Evolutionary conservation across 108 stramenopile genomes (phyloP), one percentile per base, ranked within the genome.

Genomic region (Phaeodactylum tricornutum): DNA sequence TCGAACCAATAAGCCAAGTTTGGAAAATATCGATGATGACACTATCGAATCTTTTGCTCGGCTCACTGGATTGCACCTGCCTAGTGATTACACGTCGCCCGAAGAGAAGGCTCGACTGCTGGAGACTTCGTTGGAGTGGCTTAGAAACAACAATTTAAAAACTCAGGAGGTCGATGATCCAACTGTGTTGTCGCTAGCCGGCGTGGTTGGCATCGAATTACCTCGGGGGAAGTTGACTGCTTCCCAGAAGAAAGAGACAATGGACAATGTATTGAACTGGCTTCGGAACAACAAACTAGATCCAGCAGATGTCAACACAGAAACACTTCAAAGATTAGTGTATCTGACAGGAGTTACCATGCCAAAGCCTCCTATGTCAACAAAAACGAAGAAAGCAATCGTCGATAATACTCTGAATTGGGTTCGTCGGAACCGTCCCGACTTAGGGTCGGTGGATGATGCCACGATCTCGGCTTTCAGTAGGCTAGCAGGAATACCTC

Each of bases 201-300:
- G 24, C 19, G 1, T 55, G 24, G 9, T 55, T 25, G 53, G 53
- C 25, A 43, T 55, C n/a, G 53, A 55, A 2, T 14, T 43, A 4
- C 40, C 40, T 19, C 4, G 41, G 38, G 6, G 39, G 26, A 43
- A 17, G 19, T 16, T 29, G 29, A 15, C 21, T 12, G n/a, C 27
- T 7, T 4, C 20, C 1, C 24, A 30, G 20, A 34, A 50, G 49
- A 48, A 48, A 39, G 57, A 61, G 24, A 23, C 53, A 23, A 19
- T 39, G 2, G 53, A 55, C 15, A 29, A 55, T n/a, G 28, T 53
- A 6, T 28, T 52, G 43, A 56, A 64, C 53, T 71, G 70, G 70
- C 21, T 71, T 9, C 64, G 70, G 24, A 68, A 68, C 33, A 50
- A 57, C 15, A 20, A 29, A 22, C 50, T 20, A n/a, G n/a, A n/a